Evolutionary conservation across 768 basidiomycete species (phyloP).

Genomic region (Pleurotus tuoliensis): DNA sequence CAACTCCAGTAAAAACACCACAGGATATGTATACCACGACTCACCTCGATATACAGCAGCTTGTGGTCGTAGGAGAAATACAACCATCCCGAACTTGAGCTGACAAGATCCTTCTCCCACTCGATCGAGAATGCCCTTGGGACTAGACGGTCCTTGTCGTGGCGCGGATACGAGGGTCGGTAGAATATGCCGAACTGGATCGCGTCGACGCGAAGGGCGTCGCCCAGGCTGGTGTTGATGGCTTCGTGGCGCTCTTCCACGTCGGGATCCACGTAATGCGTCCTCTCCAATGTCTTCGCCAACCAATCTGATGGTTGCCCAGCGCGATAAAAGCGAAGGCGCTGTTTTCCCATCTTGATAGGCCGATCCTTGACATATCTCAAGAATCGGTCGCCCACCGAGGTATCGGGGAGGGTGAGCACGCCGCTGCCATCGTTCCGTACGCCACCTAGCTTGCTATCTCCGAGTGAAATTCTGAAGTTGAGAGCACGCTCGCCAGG

Average conservation of each 20-base stretch:
- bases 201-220: slow-evolving; percentile 49
- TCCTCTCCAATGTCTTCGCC: slow-evolving; percentile 42
- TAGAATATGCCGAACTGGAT: slow-evolving; percentile 69
- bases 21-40: slow-evolving; percentile 3
- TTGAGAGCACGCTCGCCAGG: slow-evolving; percentile 42
- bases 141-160: slow-evolving; percentile 22
- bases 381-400: slow-evolving; percentile 44
- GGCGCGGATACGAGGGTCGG: slow-evolving; percentile 28
- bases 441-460: slow-evolving; percentile 41
- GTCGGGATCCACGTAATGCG: slow-evolving; percentile 52
- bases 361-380: slow-evolving; percentile 36
- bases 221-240: slow-evolving; percentile 40
- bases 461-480: slow-evolving; percentile 55
- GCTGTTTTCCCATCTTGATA: slow-evolving; percentile 37
- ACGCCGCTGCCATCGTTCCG: slow-evolving; percentile 52
- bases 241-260: slow-evolving; percentile 44
- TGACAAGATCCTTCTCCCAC: slow-evolving; percentile 53
- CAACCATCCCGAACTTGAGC: slow-evolving; percentile 46
- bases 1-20: background rate
- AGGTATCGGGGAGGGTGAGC: slow-evolving; percentile 33
- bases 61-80: slow-evolving; percentile 69
- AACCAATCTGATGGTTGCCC: slow-evolving; percentile 14
- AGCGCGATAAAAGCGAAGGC: slow-evolving; percentile 30
- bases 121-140: slow-evolving; percentile 66
- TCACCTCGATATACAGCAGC: slow-evolving; percentile 56